Conservation (phyloP, 805 yeast species). For the Saccharomycodes ludwigii region DNA sequence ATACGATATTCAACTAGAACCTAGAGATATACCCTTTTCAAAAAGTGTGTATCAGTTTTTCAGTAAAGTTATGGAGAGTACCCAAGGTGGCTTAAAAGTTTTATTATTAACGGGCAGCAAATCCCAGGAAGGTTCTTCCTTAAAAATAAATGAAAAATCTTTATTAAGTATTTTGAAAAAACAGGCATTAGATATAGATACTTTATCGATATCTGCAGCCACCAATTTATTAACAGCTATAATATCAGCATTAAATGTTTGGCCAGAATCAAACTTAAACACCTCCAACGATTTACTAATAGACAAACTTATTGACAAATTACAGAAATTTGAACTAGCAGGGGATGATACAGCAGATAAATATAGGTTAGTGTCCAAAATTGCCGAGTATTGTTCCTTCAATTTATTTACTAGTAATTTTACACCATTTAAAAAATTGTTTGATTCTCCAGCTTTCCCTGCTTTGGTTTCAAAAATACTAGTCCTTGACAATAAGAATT, state of each 20-base stretch:
- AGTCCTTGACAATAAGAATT: too few species aligned
- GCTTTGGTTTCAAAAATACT: too few species aligned
- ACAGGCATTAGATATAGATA: constrained; percentile 37
- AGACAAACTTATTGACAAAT: constrained; percentile 25
- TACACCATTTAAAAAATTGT: too few species aligned
- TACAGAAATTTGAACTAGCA: constrained; percentile 19
- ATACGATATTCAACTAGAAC: too few species aligned
- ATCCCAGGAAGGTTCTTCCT: constrained; percentile 26
- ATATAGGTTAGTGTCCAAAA: constrained; percentile 47
- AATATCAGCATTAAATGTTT: constrained; percentile 61
- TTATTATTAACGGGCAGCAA: constrained; percentile 42
- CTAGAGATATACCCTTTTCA: too few species aligned
- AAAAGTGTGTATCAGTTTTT: constrained; percentile 61
- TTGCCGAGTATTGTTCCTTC: constrained; percentile 66
- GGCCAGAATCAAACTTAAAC: too few species aligned
- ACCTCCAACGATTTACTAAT: constrained; percentile 28
- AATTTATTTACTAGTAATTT: constrained; percentile 54
- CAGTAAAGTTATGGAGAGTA: constrained; percentile 54
- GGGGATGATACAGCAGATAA: constrained; percentile 30
- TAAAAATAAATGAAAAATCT: constrained; percentile 22
- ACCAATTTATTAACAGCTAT: constrained; percentile 61
- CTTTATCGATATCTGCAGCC: constrained; percentile 50
- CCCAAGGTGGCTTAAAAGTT: constrained; percentile 68
- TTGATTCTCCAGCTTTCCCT: too few species aligned
- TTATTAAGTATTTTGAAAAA: constrained; percentile 43